Evolutionary conservation across 129 eudicot species (phyloP), one percentile per base, ranked within the genome.

Genomic region (Saposhnikovia divaricata): DNA sequence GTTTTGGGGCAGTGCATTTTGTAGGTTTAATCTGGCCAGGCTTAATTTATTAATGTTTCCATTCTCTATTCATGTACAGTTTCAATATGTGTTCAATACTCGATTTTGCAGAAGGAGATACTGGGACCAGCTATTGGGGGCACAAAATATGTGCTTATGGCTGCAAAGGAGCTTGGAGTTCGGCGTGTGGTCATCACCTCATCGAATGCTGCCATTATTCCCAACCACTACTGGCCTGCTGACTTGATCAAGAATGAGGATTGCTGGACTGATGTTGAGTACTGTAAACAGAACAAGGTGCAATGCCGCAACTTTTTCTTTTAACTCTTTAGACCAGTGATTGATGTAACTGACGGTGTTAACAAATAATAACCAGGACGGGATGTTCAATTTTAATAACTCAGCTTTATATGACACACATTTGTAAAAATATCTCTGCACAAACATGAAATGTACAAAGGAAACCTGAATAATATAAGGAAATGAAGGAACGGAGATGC

Each of bases 231-330:
- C 53, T 92, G 97, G 98, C 98, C 94, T 0, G 85, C 91, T 46
- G 92, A 90, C 77, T 82, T 82, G 28, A 85, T 90, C 13, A 89
- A 87, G 87, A 86, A 55, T 57, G 98, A 95, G 86, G 91, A 95
- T 53, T 95, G 98, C 82, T 95, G 97, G 98, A 76, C 97, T n/a
- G 98, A 95, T 87, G 87, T 70, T 15, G 98, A 92, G 42, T 92
- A 85, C 77, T 95, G 97, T 91, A 90, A 84, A 80, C 85, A 92
- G 68, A 95, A 95, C 1, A 91, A 83, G 4, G 92, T 82, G 96
- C 13, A 51, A 23, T 59, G 68, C 47, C n/a, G 5, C 68, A 23
- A n/a, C 3, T 44, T 44, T 43, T 43, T 8, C 9, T 57, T n/a
- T 11, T 8, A 59, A 11, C 3, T 19, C 4, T n/a, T 44, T 59